Evolutionary conservation across 192 early-diverging fungal species (phyloP), one percentile per base, ranked within the genome.

Genomic region (Hyaloraphidium curvatum): DNA sequence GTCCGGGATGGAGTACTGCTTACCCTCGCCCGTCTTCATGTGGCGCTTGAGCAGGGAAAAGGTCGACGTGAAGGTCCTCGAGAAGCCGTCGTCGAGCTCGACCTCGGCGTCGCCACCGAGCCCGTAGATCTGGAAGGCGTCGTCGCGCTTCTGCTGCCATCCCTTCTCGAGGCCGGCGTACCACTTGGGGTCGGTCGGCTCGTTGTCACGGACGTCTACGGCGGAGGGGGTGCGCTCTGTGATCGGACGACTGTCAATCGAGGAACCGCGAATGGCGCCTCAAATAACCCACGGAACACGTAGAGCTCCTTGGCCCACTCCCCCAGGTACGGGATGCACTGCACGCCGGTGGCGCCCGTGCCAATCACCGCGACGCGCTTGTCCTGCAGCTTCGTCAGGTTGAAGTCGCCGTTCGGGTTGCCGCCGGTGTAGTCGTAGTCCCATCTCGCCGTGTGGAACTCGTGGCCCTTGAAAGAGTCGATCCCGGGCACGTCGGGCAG

Each of bases 361-460:
- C 33, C 33, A 48, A 48, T 48, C 7, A 48, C 25, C 5, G 43
- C 43, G 19, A 48, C 43, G 11, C 7, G 5, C 25, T 48, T 48
- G 43, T 48, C 43, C 14, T 19, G 7, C 17, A 48, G 43, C 14
- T 25, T 25, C 43, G 43, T 48, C 43, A 48, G 14, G 43, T 48
- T 48, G 43, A 22, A 48, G 23, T 48, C 43, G 43, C 43, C 43
- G 19, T 48, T 48, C 4, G 43, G 33, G n/a, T 48, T 19, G 43
- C 43, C 43, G 25, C 43, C 43, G 9, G 43, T 48, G 43, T 11
- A 48, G 7, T 25, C 23, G 23, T 48, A 48, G 25, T 48, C 43
- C 43, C 43, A 48, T 48, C 43, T 11, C 11, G 43, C 43, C 14
- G 43, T 48, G 43, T 48, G 43, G 19, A 48, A 48, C 19, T 48